Evolutionary conservation across 2,329 filamentous ascomycete species (phyloP).

Genomic region (Cryphonectria parasitica): DNA sequence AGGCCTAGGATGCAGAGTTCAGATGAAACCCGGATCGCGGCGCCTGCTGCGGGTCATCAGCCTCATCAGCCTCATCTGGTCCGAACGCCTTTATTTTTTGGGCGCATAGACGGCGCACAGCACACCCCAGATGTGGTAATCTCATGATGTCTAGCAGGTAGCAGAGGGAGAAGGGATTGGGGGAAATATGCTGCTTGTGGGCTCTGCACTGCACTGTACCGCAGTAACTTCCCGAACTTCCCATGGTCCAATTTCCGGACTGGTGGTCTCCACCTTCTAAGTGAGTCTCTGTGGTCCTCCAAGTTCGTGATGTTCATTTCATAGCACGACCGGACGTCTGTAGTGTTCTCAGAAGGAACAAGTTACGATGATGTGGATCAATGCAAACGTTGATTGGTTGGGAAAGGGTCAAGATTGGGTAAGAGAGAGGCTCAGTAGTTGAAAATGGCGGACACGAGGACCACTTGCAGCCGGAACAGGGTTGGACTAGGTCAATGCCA

Average conservation of each 20-base stretch:
- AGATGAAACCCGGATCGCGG: conserved; percentile 29
- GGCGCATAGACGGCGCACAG: background rate
- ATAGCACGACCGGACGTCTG: background rate
- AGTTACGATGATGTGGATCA: background rate
- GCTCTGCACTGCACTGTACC: background rate
- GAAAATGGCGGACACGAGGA: background rate
- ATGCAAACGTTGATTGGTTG: background rate
- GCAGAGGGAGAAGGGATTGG: background rate
- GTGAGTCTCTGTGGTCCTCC: background rate
- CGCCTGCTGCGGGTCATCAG: conserved; percentile 24
- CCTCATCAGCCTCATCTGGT: conserved; percentile 15
- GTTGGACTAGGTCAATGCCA: conserved; percentile 1
- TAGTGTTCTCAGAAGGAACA: background rate
- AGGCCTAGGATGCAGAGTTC: conserved; percentile 17
- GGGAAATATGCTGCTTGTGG: no score
- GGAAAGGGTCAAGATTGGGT: background rate
- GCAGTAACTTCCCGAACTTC: background rate
- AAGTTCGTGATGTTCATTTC: background rate
- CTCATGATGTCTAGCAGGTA: background rate
- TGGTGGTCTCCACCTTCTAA: background rate
- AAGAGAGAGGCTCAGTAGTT: background rate
- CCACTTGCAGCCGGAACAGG: conserved; percentile 1
- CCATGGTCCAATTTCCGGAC: background rate
- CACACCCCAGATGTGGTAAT: background rate
- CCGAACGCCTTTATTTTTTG: conserved; percentile 5